These are phyloP conservation scores for Extremus antarcticus DNA, from an alignment of 495 filamentous ascomycete genomes.

Conservation along the genomic window DNA sequence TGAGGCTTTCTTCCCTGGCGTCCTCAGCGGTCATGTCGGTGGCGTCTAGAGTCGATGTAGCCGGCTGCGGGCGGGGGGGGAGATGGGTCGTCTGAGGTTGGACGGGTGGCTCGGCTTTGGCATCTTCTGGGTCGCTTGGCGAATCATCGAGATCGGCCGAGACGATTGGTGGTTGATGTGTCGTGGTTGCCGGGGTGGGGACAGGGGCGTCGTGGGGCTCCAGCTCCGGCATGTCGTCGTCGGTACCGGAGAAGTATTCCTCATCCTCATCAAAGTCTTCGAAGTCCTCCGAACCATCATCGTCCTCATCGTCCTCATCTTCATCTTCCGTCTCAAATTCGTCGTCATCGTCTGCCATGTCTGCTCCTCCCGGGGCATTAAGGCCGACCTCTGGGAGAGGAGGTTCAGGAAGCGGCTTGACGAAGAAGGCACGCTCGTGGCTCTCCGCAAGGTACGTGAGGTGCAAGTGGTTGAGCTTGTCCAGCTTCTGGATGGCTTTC, in stretches of 20 bases:
- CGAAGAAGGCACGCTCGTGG: slow-evolving; percentile 5
- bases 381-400: neutral
- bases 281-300: slow-evolving; percentile 1
- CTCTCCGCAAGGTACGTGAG: slow-evolving; percentile 9
- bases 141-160: too few relatives aligned
- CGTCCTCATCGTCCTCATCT: neutral
- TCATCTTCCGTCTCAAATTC: neutral
- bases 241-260: too few relatives aligned
- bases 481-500: slow-evolving; percentile 3
- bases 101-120: too few relatives aligned
- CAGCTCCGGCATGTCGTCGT: neutral
- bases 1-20: too few relatives aligned
- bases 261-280: too few relatives aligned
- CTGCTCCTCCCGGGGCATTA: neutral
- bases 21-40: neutral
- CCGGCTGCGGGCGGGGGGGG: neutral
- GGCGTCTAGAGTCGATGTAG: neutral
- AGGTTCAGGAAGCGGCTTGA: slow-evolving; percentile 2
- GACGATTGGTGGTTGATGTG: too few relatives aligned
- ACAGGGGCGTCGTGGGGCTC: neutral
- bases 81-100: neutral
- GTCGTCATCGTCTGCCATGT: neutral
- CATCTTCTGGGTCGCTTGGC: too few relatives aligned
- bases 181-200: too few relatives aligned
- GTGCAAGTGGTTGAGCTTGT: slow-evolving; percentile 8